Evolutionary conservation across 2,329 filamentous ascomycete genomes (phyloP).

Genomic region (Eutypella sp.): DNA sequence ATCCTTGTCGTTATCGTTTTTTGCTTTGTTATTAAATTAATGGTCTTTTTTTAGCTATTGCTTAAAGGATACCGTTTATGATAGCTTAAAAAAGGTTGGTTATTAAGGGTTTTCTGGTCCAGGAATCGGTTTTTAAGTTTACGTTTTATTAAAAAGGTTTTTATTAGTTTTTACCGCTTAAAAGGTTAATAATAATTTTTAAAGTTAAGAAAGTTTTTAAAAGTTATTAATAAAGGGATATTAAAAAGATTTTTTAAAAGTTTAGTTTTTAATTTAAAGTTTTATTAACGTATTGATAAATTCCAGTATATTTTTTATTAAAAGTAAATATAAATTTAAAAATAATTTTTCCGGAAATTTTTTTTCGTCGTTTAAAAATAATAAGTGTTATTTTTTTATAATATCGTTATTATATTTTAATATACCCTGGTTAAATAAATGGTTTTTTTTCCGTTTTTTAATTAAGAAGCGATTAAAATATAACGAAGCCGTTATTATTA

Average conservation of each 20-base stretch:
- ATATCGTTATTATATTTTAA: not conserved
- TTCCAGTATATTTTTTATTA: not conserved
- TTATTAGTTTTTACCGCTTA: no score
- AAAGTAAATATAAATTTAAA: not conserved
- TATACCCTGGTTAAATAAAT: not conserved
- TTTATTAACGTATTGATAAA: not conserved
- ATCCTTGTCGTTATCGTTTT: no score
- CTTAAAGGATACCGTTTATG: not conserved
- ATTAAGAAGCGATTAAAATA: not conserved
- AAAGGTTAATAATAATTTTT: no score
- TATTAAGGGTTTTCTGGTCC: no score
- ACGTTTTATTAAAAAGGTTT: no score
- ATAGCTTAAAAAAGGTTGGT: not conserved
- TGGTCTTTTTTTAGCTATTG: not conserved
- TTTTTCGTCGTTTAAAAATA: not conserved
- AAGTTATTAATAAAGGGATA: not conserved
- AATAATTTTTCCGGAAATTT: no score
- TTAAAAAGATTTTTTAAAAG: no score
- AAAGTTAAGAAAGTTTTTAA: no score
- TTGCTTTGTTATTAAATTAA: not conserved
- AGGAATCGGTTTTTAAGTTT: no score
- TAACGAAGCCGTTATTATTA: not conserved
- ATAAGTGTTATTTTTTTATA: not conserved
- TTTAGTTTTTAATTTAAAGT: no score
- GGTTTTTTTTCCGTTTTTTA: not conserved